Base-by-base conservation (phyloP, 2,329 filamentous ascomycete species). In the Pseudogymnoascus destructans region DNA sequence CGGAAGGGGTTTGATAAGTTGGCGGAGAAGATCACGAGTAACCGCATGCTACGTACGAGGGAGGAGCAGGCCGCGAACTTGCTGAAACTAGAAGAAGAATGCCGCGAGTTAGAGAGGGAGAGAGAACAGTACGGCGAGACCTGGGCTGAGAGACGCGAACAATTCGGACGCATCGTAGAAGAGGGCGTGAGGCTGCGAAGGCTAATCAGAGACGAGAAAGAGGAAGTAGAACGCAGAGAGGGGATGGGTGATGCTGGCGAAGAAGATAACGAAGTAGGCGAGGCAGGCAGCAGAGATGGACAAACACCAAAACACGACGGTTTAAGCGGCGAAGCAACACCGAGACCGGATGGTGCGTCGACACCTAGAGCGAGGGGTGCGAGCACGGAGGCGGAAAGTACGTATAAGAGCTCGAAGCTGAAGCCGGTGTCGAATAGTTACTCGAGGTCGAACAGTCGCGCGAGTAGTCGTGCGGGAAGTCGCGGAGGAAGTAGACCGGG, bases 131-230 rank as follows among this genome's bases (percentile, higher is more conserved):
- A 95, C 69, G 86, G 82, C 55, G 80, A 78, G 63, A 93, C 89
- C 0, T 96, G 91, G 91, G 77, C 80, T 40, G 90, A 95, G 72
- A 79, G 92, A 36, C 77, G 86, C 62, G 87, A 89, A 65, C 89
- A 95, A 72, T 95, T 96, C 71, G 87, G 85, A 59, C 80, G 82
- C 59, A 91, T 97, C 66, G 87, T 95, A 69, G 87, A 91, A 60
- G 92, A 96, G 74, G 89, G 89, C n/a, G 87, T 87, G 80, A 79
- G 88, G 63, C 78, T 97, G 70, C 77, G 91, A 59, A 79, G 88
- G 55, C 78, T 95, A 70, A 95, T 97, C 67, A 84, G 90, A 61
- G 91, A 95, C 67, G 92, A 96, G 76, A 95, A 95, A 73, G 91
- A 95, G 70, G 90, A 95, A 72, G 88, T 93, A 0, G 90, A 95